Conservation (phyloP, 106 monocot genomes). For the Apostasia shenzhenica region DNA sequence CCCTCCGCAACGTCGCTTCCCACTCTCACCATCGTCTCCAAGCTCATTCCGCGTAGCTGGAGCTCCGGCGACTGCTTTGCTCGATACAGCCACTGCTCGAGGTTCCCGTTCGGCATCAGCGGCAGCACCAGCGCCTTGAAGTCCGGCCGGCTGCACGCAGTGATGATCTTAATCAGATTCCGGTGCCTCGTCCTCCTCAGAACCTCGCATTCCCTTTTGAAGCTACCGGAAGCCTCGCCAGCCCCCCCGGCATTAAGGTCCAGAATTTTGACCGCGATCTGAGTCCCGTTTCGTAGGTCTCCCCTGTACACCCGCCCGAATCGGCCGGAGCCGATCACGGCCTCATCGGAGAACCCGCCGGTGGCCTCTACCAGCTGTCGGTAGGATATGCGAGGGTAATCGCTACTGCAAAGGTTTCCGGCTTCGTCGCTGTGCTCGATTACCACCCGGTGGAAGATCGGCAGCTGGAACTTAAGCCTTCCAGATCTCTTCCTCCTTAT, state of each 20-base stretch:
- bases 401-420: neutral
- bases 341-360: conserved; percentile 44
- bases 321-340: conserved; percentile 61
- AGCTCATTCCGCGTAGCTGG: conserved; percentile 5
- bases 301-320: conserved; percentile 83
- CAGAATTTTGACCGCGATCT: conserved; percentile 73
- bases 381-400: conserved; percentile 70
- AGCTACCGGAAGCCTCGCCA: conserved; percentile 32
- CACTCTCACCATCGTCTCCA: conserved; percentile 50
- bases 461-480: neutral
- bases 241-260: conserved; percentile 16
- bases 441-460: conserved; percentile 1
- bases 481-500: neutral
- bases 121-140: conserved; percentile 86
- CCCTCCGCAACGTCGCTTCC: conserved; percentile 68
- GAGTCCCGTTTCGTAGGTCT: conserved; percentile 25
- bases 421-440: neutral
- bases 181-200: conserved; percentile 70
- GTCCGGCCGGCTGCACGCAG: conserved; percentile 77
- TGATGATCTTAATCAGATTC: conserved; percentile 80
- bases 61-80: neutral
- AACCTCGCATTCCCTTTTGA: conserved; percentile 77
- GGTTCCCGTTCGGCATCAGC: conserved; percentile 79
- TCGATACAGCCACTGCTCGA: conserved; percentile 52
- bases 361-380: conserved; percentile 62